Evolutionary conservation across 352 stramenopile species (phyloP).

Genomic region (Phytophthora chlamydospora): DNA sequence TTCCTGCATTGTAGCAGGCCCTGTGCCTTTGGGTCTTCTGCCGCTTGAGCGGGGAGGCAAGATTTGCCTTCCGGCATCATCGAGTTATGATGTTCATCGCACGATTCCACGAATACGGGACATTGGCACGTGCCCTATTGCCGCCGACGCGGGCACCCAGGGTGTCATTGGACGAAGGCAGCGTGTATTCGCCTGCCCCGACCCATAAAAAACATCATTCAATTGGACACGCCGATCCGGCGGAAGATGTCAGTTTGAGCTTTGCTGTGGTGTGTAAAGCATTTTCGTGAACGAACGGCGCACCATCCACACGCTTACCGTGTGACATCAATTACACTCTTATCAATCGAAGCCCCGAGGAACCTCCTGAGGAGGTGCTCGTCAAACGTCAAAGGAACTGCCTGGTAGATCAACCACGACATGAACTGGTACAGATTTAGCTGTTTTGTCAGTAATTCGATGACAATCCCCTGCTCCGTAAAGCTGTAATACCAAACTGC

Average conservation of each 20-base stretch:
- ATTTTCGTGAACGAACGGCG: conserved; percentile 10
- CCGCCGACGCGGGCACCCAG: background rate
- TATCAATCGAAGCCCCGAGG: no score
- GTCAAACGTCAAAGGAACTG: no score
- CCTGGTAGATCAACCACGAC: background rate
- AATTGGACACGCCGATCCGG: conserved; percentile 25
- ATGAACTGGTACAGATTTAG: background rate
- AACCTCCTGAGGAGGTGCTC: no score
- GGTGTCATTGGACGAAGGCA: conserved; percentile 13
- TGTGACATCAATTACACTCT: conserved; percentile 19
- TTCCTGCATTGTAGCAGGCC: no score
- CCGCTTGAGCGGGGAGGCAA: conserved; percentile 8
- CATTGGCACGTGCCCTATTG: background rate
- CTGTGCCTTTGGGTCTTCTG: background rate
- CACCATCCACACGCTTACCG: conserved; percentile 17
- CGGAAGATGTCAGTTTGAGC: conserved; percentile 27
- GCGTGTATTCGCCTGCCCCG: conserved; percentile 13
- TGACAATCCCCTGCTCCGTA: no score
- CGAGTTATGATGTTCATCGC: conserved; percentile 7
- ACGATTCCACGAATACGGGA: background rate
- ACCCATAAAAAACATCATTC: conserved; percentile 7
- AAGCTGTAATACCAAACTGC: no score
- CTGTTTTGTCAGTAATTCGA: no score
- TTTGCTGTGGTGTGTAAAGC: conserved; percentile 32
- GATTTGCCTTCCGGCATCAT: conserved; percentile 16